These are phyloP conservation scores for Sclerotinia sclerotiorum DNA, from an alignment of 2,329 filamentous ascomycete species.

Conservation along the genomic window DNA sequence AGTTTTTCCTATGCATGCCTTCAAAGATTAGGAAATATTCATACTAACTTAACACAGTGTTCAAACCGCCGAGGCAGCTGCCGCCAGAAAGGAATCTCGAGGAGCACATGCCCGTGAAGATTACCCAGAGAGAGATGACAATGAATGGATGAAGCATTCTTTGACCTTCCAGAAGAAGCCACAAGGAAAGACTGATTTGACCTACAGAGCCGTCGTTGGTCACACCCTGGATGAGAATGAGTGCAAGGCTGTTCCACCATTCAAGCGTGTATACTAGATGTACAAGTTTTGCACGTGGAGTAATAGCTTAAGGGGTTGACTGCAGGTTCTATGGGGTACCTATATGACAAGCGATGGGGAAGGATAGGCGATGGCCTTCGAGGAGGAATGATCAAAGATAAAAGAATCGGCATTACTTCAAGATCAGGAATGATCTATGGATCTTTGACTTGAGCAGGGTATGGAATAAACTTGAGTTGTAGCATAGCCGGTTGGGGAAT, in stretches of 20 bases:
- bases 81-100: conserved; percentile 94
- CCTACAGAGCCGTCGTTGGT: conserved; percentile 79
- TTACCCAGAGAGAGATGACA: conserved; percentile 90
- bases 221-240: conserved; percentile 90
- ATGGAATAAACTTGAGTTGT: not conserved
- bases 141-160: conserved; percentile 99
- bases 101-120: conserved; percentile 97
- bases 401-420: not conserved
- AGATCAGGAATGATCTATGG: conserved; percentile 13
- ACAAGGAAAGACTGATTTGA: conserved; percentile 81
- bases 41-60: conserved; percentile 49
- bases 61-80: conserved; percentile 88
- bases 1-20: conserved; percentile 41
- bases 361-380: not conserved
- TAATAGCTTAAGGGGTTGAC: not conserved
- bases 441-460: conserved; percentile 1
- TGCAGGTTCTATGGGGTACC: not conserved
- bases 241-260: conserved; percentile 93
- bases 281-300: conserved; percentile 8
- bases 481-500: conserved; percentile 15
- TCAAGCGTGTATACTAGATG: conserved; percentile 84
- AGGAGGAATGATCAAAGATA: not conserved
- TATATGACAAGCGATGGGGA: conserved; percentile 9
- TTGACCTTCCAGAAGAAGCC: conserved; percentile 93
- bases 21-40: not conserved